Base-by-base conservation (phyloP, 129 eudicot species). In the Glebionis coronaria region DNA sequence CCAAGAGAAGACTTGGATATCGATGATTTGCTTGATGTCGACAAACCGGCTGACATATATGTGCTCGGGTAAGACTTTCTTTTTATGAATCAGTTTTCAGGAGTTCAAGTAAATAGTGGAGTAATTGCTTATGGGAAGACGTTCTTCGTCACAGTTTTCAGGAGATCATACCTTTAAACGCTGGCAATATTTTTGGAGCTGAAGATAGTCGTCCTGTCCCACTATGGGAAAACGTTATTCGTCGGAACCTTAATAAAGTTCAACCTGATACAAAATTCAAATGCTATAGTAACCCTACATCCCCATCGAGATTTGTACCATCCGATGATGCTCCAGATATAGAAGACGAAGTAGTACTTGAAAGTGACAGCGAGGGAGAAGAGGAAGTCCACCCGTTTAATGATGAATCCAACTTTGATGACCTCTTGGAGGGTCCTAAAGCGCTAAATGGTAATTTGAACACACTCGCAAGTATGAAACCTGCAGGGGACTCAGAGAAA, bases 121-220 rank as follows among this genome's bases (percentile, higher is more conserved):
- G 9, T 35, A 0, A 6, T 35, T 35, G 42, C 42, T 1, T 35
- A 35, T 35, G 9, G 2, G 42, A 23, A 23, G 25, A 23, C 25
- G 1, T 23, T 23, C 1, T 23, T 23, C 25, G 25, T 23, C 25
- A 6, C 42, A 49, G 4, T 49, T 45, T 23, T 65, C 98, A 93
- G 83, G 98, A 93, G 79, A 79, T 93, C 35, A 82, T 93, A 71
- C 98, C 92, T 16, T 80, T 93, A 71, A 93, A 82, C 71, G 96
- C 98, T 59, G 95, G 92, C 27, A 93, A 93, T 68, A 93, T 93
- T 38, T 86, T 93, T 71, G 98, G 95, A 6, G 86, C 90, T 66
- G 98, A 93, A 84, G 96, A 88, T 70, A 82, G 57, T 20, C 95
- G 98, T 3, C 98, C 96, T 21, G 83, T 84, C 61, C 74, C 85